These are phyloP conservation scores for Picochlorum costavermella DNA, from an alignment of 139 green algal species.

Conservation along the genomic window DNA sequence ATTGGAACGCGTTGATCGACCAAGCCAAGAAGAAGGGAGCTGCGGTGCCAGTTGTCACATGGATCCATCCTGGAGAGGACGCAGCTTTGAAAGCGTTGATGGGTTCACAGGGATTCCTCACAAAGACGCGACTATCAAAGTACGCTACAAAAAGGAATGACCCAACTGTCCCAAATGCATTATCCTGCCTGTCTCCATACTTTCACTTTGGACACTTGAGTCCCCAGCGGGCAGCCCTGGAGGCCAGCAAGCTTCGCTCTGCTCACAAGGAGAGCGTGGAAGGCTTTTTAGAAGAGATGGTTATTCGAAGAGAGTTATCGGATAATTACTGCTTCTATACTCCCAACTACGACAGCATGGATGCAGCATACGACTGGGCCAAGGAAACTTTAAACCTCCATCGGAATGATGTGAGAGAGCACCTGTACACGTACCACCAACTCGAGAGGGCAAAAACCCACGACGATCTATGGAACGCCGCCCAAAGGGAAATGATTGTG, in stretches of 20 bases:
- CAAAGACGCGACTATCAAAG: constrained; percentile 44
- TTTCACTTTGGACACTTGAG: constrained; percentile 86
- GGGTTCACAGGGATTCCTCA: constrained; percentile 66
- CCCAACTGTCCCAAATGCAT: constrained; percentile 41
- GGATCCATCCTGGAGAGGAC: constrained; percentile 67
- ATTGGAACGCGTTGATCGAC: constrained; percentile 71
- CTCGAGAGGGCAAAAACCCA: constrained; percentile 81
- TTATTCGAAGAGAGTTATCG: constrained; percentile 82
- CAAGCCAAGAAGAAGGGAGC: constrained; percentile 47
- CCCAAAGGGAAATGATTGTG: constrained; percentile 83
- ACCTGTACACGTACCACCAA: constrained; percentile 44
- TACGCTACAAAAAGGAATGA: constrained; percentile 85
- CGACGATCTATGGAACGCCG: constrained; percentile 93
- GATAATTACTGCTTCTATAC: constrained; percentile 93
- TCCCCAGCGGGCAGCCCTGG: constrained; percentile 70
- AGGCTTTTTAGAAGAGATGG: constrained; percentile 87
- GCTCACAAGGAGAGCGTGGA: constrained; percentile 72
- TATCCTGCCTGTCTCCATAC: constrained; percentile 81
- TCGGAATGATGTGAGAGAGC: constrained; percentile 60
- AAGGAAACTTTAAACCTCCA: constrained; percentile 65
- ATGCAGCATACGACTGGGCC: constrained; percentile 73
- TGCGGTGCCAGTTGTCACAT: constrained; percentile 80
- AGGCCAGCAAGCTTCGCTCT: constrained; percentile 56
- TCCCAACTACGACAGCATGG: constrained; percentile 78
- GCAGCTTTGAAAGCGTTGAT: constrained; percentile 44